phyloP scores from a whole-genome alignment of 352 stramenopile genomes.

The Globisporangium echinulatum region DNA sequence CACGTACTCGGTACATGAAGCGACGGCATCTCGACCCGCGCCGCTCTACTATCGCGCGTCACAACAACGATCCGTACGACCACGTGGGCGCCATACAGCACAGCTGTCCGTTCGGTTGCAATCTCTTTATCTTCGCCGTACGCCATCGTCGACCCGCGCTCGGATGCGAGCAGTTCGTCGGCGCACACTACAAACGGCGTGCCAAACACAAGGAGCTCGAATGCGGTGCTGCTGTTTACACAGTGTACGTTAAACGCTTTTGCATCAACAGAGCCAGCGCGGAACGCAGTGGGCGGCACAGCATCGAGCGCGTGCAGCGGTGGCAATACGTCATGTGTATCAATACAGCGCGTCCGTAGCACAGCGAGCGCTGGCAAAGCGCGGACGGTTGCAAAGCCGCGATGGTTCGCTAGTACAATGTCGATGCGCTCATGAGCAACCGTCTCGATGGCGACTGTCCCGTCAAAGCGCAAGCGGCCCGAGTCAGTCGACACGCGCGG shows the following conservation, averaged over 20 bases:
- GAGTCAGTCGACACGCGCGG: slow-evolving; percentile 31
- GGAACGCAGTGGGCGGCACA: slow-evolving; percentile 23
- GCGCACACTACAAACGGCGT: slow-evolving; percentile 26
- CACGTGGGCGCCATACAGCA: neutral
- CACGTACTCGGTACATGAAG: neutral
- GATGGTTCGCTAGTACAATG: slow-evolving; percentile 32
- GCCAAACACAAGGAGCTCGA: slow-evolving; percentile 31
- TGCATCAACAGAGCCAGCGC: slow-evolving; percentile 12
- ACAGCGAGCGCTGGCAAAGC: neutral
- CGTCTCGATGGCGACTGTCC: slow-evolving; percentile 18
- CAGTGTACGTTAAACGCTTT: slow-evolving; percentile 23
- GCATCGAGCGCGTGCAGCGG: slow-evolving; percentile 33
- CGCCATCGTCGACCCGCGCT: neutral
- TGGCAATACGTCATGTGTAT: slow-evolving; percentile 20
- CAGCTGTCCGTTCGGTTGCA: neutral
- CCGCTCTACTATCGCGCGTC: neutral
- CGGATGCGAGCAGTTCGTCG: slow-evolving; percentile 8
- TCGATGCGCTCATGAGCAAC: slow-evolving; percentile 18
- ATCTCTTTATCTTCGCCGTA: neutral
- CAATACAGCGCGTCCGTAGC: slow-evolving; percentile 18
- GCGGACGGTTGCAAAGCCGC: slow-evolving; percentile 20
- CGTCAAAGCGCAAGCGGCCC: slow-evolving; percentile 33
- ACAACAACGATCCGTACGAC: neutral
- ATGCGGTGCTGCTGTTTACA: slow-evolving; percentile 7
- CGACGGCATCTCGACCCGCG: neutral